A percentile compares a stretch with the other conserved stretches of the same genome.
Conservation (phyloP, 1,284 basidiomycete genomes). For the Rhodotorula sp. region DNA sequence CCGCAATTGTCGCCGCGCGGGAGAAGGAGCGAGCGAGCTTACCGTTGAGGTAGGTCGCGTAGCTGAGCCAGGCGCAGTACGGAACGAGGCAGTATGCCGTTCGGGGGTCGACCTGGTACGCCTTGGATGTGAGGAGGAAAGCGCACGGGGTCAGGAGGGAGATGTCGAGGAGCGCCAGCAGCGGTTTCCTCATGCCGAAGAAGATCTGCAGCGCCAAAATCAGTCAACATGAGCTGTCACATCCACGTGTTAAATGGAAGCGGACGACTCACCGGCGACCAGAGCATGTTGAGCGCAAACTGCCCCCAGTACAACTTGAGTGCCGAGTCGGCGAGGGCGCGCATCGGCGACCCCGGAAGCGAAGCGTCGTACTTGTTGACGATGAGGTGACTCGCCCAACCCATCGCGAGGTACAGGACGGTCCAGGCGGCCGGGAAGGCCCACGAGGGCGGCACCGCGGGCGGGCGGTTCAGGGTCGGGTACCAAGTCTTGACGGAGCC, state of each 20-base stretch:
- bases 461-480: conserved; percentile 26
- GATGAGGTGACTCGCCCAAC: conserved; percentile 63
- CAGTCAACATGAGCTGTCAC: not conserved
- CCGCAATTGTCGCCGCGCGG: not conserved
- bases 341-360: conserved; percentile 50
- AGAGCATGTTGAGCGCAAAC: conserved; percentile 64
- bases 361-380: conserved; percentile 59
- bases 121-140: conserved; percentile 61
- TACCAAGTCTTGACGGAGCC: conserved; percentile 34
- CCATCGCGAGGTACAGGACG: conserved; percentile 40
- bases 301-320: conserved; percentile 69
- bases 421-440: conserved; percentile 42
- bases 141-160: conserved; percentile 61
- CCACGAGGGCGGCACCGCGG: conserved; percentile 30
- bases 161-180: conserved; percentile 62
- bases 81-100: conserved; percentile 32
- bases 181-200: conserved; percentile 57
- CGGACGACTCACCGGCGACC: conserved; percentile 56
- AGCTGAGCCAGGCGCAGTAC: conserved; percentile 58
- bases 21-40: not conserved
- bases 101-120: conserved; percentile 30
- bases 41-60: conserved; percentile 68
- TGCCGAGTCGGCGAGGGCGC: conserved; percentile 53
- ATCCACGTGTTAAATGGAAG: not conserved
- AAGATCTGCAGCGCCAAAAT: conserved; percentile 54